Conservation (phyloP, 306 rosid species). For the Acacia melanoxylon region DNA sequence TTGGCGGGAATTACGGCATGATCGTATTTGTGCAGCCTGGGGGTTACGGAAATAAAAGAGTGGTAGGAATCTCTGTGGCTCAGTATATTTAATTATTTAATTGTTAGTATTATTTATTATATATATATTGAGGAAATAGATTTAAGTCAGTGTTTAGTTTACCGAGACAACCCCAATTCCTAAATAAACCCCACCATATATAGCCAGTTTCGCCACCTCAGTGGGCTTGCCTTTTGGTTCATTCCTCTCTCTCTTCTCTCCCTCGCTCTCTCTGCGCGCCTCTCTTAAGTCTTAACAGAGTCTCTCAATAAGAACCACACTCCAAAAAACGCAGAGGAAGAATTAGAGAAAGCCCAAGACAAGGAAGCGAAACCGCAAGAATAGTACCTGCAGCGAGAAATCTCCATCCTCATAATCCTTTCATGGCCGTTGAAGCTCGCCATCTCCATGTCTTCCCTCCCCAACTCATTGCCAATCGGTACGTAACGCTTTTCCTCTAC, state of each 20-base stretch:
- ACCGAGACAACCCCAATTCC: conserved; percentile 61
- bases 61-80: background rate
- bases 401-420: background rate
- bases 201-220: conserved; percentile 48
- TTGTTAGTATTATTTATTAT: background rate
- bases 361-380: conserved; percentile 4
- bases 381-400: background rate
- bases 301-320: background rate
- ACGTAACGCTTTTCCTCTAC: background rate
- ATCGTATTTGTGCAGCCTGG: conserved; percentile 18
- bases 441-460: conserved; percentile 63
- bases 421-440: conserved; percentile 78
- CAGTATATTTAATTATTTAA: background rate
- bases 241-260: conserved; percentile 23
- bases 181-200: conserved; percentile 64
- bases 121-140: background rate
- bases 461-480: conserved; percentile 64
- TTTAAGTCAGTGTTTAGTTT: background rate
- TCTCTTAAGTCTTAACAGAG: conserved; percentile 7
- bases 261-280: background rate
- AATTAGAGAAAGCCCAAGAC: background rate
- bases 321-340: no score
- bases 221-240: conserved; percentile 53
- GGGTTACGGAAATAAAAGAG: background rate
- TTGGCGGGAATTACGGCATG: background rate